Percentiles rank a stretch among this genome's conserved stretches.
Conservation (phyloP, 2,329 filamentous ascomycete genomes). For the Hymenoscyphus salicellus region DNA sequence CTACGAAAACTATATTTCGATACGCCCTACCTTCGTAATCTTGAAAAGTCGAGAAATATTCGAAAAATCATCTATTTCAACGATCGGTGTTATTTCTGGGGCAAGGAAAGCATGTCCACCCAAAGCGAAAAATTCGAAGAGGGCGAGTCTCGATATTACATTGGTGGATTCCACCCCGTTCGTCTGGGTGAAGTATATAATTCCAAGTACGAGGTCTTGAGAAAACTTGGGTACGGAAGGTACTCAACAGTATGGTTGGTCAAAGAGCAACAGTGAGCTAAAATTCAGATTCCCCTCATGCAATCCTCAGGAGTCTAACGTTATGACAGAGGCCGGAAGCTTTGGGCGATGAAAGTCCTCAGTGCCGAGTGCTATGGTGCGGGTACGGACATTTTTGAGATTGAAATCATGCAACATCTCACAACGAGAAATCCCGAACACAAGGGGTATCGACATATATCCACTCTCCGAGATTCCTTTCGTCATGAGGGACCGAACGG, state of each 20-base stretch:
- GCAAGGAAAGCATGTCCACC: neutral
- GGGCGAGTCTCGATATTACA: neutral
- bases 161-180: slow-evolving; percentile 1
- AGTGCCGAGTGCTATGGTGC: neutral
- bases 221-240: slow-evolving; percentile 5
- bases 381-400: neutral
- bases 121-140: neutral
- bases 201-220: neutral
- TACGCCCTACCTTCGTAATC: too few species aligned
- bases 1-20: too few species aligned
- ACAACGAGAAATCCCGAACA: neutral
- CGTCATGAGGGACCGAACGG: neutral
- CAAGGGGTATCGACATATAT: neutral
- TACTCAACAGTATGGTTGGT: slow-evolving; percentile 8
- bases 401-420: neutral
- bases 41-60: too few species aligned
- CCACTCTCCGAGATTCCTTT: neutral
- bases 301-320: neutral
- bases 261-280: neutral
- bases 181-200: slow-evolving; percentile 4
- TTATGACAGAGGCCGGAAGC: neutral
- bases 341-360: neutral
- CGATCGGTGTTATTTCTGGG: neutral
- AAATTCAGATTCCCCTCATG: neutral
- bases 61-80: too few species aligned